Evolutionary conservation across 768 basidiomycete genomes (phyloP).

Genomic region (Galerina sulciceps): DNA sequence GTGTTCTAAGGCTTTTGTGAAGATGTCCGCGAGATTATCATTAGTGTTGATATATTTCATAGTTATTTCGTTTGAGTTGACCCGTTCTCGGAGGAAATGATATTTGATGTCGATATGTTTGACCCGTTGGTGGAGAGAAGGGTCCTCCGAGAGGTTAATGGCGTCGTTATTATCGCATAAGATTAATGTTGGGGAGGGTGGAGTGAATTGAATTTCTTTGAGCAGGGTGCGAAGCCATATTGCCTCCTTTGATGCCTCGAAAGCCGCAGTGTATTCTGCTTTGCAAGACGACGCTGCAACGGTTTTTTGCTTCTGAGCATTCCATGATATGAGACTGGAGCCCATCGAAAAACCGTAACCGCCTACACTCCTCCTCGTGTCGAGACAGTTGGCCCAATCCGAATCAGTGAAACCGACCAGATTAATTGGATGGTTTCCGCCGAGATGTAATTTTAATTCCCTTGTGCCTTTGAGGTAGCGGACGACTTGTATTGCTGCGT

Average conservation of each 20-base stretch:
- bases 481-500: too few species aligned
- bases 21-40: constrained; percentile 40
- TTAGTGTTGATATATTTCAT: constrained; percentile 34
- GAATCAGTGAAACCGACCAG: constrained; percentile 28
- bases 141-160: constrained; percentile 36
- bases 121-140: constrained; percentile 35
- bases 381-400: constrained; percentile 25
- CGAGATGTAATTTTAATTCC: too few species aligned
- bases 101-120: constrained; percentile 48
- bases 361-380: constrained; percentile 23
- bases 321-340: constrained; percentile 31
- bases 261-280: constrained; percentile 48
- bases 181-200: constrained; percentile 4
- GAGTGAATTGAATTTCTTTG: constrained; percentile 4
- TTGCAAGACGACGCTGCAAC: constrained; percentile 34
- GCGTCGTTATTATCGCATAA: constrained; percentile 41
- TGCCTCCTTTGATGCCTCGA: constrained; percentile 28
- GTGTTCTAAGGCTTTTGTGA: too few species aligned
- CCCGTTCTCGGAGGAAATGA: constrained; percentile 40
- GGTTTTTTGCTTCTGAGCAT: constrained; percentile 34
- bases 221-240: constrained; percentile 21
- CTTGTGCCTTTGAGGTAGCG: too few species aligned
- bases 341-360: constrained; percentile 26
- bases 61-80: constrained; percentile 27
- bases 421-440: too few species aligned